Conservation (phyloP, 192 early-diverging fungal genomes). For the Rhizoclosmatium globosum region DNA sequence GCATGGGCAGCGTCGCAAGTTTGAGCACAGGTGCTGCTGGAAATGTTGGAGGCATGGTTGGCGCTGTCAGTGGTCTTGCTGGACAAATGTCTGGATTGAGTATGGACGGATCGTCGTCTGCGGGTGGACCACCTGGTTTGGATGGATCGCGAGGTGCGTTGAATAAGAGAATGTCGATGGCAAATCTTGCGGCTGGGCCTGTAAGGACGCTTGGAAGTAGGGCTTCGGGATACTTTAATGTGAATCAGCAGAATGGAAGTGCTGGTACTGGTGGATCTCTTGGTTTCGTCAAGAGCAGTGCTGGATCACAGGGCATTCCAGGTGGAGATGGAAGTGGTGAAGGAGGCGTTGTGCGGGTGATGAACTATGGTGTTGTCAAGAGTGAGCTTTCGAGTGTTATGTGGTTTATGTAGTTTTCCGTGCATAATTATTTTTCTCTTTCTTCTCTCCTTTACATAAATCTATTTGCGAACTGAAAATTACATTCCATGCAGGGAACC, state of each 20-base stretch:
- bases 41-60: constrained; percentile 20
- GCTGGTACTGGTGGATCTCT: constrained; percentile 17
- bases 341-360: constrained; percentile 37
- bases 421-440: not conserved
- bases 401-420: constrained; percentile 59
- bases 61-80: constrained; percentile 15
- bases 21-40: not conserved
- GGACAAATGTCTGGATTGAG: constrained; percentile 26
- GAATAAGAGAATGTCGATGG: constrained; percentile 26
- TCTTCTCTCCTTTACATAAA: not conserved
- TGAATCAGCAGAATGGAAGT: not conserved
- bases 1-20: constrained; percentile 25
- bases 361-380: constrained; percentile 62
- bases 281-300: constrained; percentile 23
- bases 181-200: constrained; percentile 31
- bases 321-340: not conserved
- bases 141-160: constrained; percentile 5
- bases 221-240: constrained; percentile 21
- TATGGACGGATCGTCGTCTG: not conserved
- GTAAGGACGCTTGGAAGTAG: constrained; percentile 25
- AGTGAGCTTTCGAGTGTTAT: constrained; percentile 60
- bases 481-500: too few relatives aligned
- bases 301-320: not conserved
- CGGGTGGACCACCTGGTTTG: not conserved
- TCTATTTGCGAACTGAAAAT: too few relatives aligned